These are phyloP conservation scores for Linum trigynum DNA, from an alignment of 345 rosid genomes.

Conservation along the genomic window DNA sequence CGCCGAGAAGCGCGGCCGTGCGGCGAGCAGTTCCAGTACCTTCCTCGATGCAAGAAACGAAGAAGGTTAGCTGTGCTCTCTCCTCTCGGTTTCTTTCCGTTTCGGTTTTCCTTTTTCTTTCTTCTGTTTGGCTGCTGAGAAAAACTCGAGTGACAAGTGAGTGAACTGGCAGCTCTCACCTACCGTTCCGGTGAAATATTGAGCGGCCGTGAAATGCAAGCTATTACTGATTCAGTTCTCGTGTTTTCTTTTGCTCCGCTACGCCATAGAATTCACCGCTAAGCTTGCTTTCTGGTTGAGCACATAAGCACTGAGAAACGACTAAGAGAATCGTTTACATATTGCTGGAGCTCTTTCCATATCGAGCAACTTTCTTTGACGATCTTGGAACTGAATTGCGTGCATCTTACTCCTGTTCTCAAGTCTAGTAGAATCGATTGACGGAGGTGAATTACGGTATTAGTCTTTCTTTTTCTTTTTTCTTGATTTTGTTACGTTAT, in stretches of 20 bases:
- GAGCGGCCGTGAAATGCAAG: not conserved
- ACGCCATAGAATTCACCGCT: not conserved
- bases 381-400: not conserved
- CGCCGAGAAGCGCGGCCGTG: slow-evolving; percentile 15
- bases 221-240: not conserved
- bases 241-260: not conserved
- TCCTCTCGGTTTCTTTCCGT: not conserved
- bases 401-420: not conserved
- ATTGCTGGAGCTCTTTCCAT: not conserved
- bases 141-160: not conserved
- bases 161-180: not conserved
- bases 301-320: not conserved
- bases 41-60: slow-evolving; percentile 64
- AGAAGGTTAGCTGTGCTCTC: slow-evolving; percentile 37
- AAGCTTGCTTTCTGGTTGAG: not conserved
- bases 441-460: not conserved
- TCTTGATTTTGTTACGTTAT: not conserved
- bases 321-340: not conserved
- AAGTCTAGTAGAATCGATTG: not conserved
- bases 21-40: slow-evolving; percentile 44
- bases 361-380: not conserved
- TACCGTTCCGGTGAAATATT: not conserved
- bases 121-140: not conserved
- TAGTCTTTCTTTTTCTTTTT: not conserved
- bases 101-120: slow-evolving; percentile 1